A percentile compares a stretch with the other conserved stretches of the same genome.
Conservation (phyloP, 805 yeast species). For the Nematodospora valgi region DNA sequence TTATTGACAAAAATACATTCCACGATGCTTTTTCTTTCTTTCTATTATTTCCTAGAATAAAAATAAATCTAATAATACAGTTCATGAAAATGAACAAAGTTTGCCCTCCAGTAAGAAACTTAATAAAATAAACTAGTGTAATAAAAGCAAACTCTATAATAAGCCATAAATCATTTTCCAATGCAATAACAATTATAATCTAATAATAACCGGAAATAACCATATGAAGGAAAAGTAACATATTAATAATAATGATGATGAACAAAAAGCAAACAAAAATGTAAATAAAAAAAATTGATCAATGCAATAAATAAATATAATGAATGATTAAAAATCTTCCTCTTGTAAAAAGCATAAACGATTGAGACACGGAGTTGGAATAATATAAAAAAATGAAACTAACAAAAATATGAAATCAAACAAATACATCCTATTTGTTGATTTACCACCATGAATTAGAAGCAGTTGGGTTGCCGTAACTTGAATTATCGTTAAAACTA, state of each 20-base stretch:
- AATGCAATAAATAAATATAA: slow-evolving; percentile 17
- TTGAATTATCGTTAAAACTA: slow-evolving; percentile 22
- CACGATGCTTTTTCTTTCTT: too few species aligned
- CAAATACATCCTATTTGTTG: slow-evolving; percentile 1
- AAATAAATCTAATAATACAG: slow-evolving; percentile 9
- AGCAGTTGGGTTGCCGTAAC: slow-evolving; percentile 35
- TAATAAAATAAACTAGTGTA: slow-evolving; percentile 9
- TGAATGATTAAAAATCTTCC: slow-evolving; percentile 6
- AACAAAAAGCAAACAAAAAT: slow-evolving; percentile 16
- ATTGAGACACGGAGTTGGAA: slow-evolving; percentile 9
- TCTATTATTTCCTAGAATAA: slow-evolving; percentile 7
- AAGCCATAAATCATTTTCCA: slow-evolving; percentile 12
- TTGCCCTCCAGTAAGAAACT: slow-evolving; percentile 5
- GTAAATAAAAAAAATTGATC: slow-evolving; percentile 15
- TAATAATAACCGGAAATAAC: background rate
- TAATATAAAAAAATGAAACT: slow-evolving; percentile 6
- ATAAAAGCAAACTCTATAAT: slow-evolving; percentile 11
- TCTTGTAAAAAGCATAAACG: slow-evolving; percentile 3
- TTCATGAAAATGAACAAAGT: slow-evolving; percentile 8
- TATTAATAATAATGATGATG: slow-evolving; percentile 1
- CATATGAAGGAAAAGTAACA: background rate
- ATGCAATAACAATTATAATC: background rate
- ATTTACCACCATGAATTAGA: slow-evolving; percentile 42
- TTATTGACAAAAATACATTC: too few species aligned
- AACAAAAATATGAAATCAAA: slow-evolving; percentile 3